A percentile compares a stretch with the other conserved stretches of the same genome.
These are phyloP conservation scores for Kazachstania taianensis DNA, from an alignment of 805 yeast species.

Conservation along the genomic window DNA sequence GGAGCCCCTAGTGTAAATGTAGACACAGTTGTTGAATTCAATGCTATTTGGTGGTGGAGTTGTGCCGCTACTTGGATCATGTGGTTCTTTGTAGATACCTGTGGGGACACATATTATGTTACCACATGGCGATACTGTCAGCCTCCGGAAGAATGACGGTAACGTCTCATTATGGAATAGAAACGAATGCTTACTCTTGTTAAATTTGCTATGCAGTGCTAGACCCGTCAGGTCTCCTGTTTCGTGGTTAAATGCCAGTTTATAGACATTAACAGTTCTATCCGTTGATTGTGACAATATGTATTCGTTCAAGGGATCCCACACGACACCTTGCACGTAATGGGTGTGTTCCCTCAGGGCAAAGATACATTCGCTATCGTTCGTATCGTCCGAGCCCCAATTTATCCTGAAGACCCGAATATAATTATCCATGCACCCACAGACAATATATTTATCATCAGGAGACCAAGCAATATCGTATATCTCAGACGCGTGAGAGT, in stretches of 20 bases:
- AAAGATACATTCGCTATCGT: conserved; percentile 5
- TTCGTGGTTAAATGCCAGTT: conserved; percentile 12
- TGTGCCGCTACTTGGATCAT: conserved; percentile 7
- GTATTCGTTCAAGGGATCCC: conserved; percentile 82
- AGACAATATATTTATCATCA: conserved; percentile 58
- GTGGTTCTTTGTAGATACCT: conserved; percentile 42
- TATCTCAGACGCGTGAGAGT: conserved; percentile 60
- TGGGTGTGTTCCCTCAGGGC: conserved; percentile 55
- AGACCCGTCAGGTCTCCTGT: conserved; percentile 10
- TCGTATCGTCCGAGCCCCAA: conserved; percentile 2
- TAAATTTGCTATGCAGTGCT: conserved; percentile 28
- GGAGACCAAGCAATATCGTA: conserved; percentile 95
- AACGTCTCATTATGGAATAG: conserved; percentile 79
- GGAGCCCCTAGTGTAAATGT: conserved; percentile 65
- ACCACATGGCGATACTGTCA: conserved; percentile 88
- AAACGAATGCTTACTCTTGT: conserved; percentile 29
- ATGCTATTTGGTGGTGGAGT: conserved; percentile 16
- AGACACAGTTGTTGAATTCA: conserved; percentile 59
- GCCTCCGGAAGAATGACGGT: conserved; percentile 81
- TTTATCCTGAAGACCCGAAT: conserved; percentile 49
- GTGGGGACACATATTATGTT: conserved; percentile 65
- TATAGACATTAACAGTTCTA: conserved; percentile 65
- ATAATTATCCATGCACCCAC: conserved; percentile 87
- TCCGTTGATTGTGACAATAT: conserved; percentile 88
- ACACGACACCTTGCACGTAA: conserved; percentile 89